Base-by-base conservation (phyloP, 2,329 filamentous ascomycete species). In the Diaporthe eres region DNA sequence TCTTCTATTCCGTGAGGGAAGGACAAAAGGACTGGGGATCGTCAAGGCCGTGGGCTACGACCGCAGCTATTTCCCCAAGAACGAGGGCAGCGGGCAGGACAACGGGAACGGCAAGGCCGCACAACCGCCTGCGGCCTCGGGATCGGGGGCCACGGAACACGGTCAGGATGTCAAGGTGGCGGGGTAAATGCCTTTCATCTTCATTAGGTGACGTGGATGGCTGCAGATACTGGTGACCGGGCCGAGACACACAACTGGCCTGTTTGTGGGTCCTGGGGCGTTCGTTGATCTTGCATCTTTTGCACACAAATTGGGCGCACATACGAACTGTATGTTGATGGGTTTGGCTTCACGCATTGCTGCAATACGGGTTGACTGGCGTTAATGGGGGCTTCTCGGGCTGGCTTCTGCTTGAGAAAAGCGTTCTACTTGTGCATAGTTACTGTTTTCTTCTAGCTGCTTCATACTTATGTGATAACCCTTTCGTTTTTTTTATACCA, bases 21-120 rank as follows among this genome's bases (percentile, higher is more conserved):
- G 95, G 77, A 99, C 97, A 0, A 98, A 98, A 87, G 97, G 97
- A 0, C 86, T 99, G 0, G 97, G 97, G 0, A 98, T 99, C 77
- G 95, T 99, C 68, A 98, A 98, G 84, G 91, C 92, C 53, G 90
- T 98, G 0, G 95, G 95, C 3, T 99, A 98, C 83, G 95, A 98
- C 83, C 88, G 92, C 0, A 81, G 81, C 13, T 83, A 87, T 28
- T 77, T 77, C 28, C 75, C 74, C 9, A 71, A 67, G 22, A 63
- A 42, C 15, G 74, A 58, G 25, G 49, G 47, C 3, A 51, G 15
- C 7, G 68, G 53, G n/a, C 51, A 60, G 25, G 49, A 39, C 7
- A 58, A 19, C 7, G 68, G 53, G n/a, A 57, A 55, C 15, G 73
- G 63, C 10, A 73, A 65, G 39, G 34, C 63, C 31, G 17, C 47